phyloP scores from a whole-genome alignment of 257 asterid species.

The Penstemon eatonii region DNA sequence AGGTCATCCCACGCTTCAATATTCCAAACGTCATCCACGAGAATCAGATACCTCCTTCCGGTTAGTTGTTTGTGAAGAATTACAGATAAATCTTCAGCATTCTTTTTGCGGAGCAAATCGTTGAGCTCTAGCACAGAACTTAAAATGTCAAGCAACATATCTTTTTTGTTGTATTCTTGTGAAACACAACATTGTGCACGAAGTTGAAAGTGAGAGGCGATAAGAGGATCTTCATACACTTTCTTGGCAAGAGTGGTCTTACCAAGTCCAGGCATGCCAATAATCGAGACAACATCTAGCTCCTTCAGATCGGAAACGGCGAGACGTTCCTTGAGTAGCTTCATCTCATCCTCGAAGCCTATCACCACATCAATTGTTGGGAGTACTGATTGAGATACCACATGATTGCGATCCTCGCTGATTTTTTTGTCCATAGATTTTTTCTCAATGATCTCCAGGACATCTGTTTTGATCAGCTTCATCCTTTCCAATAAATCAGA shows the following conservation, averaged over 20 bases:
- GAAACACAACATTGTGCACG: too few relatives aligned
- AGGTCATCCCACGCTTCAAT: background rate
- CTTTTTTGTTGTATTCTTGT: too few relatives aligned
- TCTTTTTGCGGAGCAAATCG: background rate
- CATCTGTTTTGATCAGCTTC: background rate
- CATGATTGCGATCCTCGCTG: background rate
- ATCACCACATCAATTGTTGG: slow-evolving; percentile 12
- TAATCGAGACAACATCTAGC: background rate
- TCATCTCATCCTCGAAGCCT: slow-evolving; percentile 27
- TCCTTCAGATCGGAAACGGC: background rate
- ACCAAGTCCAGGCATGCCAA: too few relatives aligned
- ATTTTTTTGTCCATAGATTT: background rate
- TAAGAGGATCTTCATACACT: slow-evolving; percentile 2
- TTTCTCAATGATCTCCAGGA: background rate
- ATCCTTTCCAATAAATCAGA: background rate
- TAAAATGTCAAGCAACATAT: slow-evolving; percentile 25
- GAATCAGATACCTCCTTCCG: slow-evolving; percentile 5
- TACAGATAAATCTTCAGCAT: background rate
- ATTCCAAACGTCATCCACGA: slow-evolving; percentile 18
- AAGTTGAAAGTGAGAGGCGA: slow-evolving; percentile 6
- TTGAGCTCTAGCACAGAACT: background rate
- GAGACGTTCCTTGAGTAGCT: slow-evolving; percentile 15
- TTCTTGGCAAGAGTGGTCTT: slow-evolving; percentile 6
- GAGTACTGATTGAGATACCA: background rate
- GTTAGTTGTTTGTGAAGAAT: background rate